A percentile compares a stretch with the other conserved stretches of the same genome.
Conservation (phyloP, 495 filamentous ascomycete species). For the Clohesyomyces aquaticus region DNA sequence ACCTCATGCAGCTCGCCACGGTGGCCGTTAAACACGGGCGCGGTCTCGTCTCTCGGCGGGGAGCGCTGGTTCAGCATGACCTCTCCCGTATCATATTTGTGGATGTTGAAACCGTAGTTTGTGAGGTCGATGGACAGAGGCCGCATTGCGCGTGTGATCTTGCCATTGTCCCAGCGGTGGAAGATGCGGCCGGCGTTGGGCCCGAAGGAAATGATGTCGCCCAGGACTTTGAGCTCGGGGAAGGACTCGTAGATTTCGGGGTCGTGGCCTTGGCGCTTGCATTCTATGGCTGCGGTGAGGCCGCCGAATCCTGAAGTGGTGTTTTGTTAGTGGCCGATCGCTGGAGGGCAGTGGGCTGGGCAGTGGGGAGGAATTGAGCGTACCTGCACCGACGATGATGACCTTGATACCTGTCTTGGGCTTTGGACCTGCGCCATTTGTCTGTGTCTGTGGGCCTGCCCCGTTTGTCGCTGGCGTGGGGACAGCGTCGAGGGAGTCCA, state of each 20-base stretch:
- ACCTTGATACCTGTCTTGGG: conserved; percentile 43
- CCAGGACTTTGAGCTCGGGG: conserved; percentile 60
- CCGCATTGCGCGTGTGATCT: conserved; percentile 49
- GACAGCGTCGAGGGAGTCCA: too few species aligned
- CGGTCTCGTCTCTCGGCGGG: conserved; percentile 51
- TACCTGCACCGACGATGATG: conserved; percentile 45
- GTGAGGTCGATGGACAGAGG: conserved; percentile 54
- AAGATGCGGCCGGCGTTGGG: conserved; percentile 63
- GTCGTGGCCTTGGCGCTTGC: conserved; percentile 29
- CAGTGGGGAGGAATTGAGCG: background rate
- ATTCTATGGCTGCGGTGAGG: conserved; percentile 40
- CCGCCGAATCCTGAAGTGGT: conserved; percentile 33
- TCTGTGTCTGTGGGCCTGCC: conserved; percentile 1
- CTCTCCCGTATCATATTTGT: conserved; percentile 63
- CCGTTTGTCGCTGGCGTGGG: conserved; percentile 2
- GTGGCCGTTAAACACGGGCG: conserved; percentile 64
- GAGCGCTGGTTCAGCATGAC: conserved; percentile 60
- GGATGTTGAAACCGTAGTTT: conserved; percentile 58
- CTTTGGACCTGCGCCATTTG: conserved; percentile 16
- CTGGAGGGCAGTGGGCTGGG: background rate
- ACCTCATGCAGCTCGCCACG: conserved; percentile 63
- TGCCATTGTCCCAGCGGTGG: conserved; percentile 36
- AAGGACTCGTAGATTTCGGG: conserved; percentile 60
- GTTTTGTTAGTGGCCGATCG: background rate
- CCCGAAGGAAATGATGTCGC: conserved; percentile 68